Conservation (phyloP, 1,284 basidiomycete species). For the Gymnopus androsaceus region DNA sequence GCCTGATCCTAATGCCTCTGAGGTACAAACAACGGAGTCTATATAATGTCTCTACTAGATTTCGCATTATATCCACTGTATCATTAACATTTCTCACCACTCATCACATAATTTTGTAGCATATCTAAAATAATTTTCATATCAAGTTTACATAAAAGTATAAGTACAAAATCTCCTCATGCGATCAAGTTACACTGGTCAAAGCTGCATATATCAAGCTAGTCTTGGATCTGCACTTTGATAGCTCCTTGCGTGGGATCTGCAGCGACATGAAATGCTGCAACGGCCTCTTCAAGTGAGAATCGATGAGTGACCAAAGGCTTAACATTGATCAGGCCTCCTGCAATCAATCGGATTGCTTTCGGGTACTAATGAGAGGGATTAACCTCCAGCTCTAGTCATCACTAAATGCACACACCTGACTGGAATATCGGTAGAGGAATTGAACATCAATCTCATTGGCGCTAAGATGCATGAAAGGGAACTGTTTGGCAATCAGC, state of each 20-base stretch:
- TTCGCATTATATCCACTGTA: background rate
- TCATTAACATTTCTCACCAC: background rate
- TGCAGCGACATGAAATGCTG: constrained; percentile 78
- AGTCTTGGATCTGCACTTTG: constrained; percentile 64
- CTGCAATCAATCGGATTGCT: constrained; percentile 76
- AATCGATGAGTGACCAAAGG: constrained; percentile 86
- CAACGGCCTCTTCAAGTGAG: constrained; percentile 71
- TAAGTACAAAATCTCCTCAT: too few species aligned
- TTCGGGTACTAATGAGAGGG: constrained; percentile 64
- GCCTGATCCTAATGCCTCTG: constrained; percentile 39
- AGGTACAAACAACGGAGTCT: background rate
- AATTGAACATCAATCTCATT: constrained; percentile 67
- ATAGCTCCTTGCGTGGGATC: constrained; percentile 68
- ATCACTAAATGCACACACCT: constrained; percentile 33
- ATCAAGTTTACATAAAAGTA: too few species aligned
- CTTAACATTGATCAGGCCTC: constrained; percentile 75
- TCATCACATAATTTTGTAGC: too few species aligned
- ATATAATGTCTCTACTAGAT: too few species aligned
- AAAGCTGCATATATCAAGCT: too few species aligned
- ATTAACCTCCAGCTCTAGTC: background rate
- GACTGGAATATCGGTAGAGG: constrained; percentile 67
- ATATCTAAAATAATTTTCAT: too few species aligned
- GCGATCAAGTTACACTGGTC: too few species aligned
- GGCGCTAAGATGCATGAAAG: constrained; percentile 68
- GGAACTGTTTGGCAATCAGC: constrained; percentile 49